phyloP scores from a whole-genome alignment of 1,284 basidiomycete genomes.

The Leccinum variabile region DNA sequence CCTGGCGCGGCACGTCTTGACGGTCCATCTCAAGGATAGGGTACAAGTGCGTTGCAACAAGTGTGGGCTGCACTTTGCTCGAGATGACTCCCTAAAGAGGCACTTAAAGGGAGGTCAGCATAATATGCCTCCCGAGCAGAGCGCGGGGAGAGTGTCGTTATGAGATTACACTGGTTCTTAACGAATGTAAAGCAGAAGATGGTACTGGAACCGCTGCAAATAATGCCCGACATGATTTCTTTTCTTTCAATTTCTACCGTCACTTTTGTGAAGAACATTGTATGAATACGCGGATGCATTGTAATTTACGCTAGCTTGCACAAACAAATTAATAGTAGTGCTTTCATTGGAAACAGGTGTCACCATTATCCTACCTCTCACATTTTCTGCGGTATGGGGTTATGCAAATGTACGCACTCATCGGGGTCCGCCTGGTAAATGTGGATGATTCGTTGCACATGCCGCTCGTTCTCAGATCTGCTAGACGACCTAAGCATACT shows the following conservation, averaged over 20 bases:
- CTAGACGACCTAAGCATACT: not conserved
- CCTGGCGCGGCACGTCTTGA: slow-evolving; percentile 23
- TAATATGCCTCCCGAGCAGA: not conserved
- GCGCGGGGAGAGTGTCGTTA: not conserved
- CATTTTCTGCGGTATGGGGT: not conserved
- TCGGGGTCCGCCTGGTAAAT: not conserved
- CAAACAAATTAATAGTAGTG: not conserved
- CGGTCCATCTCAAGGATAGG: slow-evolving; percentile 22
- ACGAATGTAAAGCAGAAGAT: not conserved
- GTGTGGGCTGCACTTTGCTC: slow-evolving; percentile 24
- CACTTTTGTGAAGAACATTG: not conserved
- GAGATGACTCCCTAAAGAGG: slow-evolving; percentile 30
- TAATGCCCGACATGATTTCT: not conserved
- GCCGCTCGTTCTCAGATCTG: not conserved
- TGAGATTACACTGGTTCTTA: not conserved
- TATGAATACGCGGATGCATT: not conserved
- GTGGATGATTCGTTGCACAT: not conserved
- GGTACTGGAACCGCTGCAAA: not conserved
- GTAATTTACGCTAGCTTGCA: not conserved
- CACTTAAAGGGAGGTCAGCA: slow-evolving; percentile 22
- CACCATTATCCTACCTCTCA: not conserved
- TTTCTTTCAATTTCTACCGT: not conserved
- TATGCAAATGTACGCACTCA: not conserved
- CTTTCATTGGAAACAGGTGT: not conserved
- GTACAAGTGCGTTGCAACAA: slow-evolving; percentile 6